Evolutionary conservation across 176 grass and related monocot species (phyloP), one percentile per base, ranked within the genome.

Genomic region (Rhynchospora pubera): DNA sequence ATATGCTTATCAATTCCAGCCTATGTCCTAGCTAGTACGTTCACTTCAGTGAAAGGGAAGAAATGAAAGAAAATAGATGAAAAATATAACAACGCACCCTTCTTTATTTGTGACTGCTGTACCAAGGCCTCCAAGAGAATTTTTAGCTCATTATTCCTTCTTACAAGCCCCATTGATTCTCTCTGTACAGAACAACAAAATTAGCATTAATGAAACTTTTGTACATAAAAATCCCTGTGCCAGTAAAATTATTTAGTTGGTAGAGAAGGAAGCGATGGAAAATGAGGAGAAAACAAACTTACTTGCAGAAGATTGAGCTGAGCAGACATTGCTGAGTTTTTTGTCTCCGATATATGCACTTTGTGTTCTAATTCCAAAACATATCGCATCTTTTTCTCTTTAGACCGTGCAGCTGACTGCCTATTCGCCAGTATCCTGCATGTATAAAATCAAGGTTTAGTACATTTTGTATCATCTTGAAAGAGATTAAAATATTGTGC

Each of bases 351-450:
- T 85, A 85, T 90, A 71, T 97, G 94, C 79, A 97, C 92, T 79
- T 97, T 94, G 79, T 87, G 71, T 73, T 97, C 94, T 61, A 97
- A 78, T 82, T 97, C 92, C 83, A 70, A 85, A 80, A 97, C 92
- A 91, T 97, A 97, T 83, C 94, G 81, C 82, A 87, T 87, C 79
- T 91, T 94, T 85, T 90, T 91, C 89, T 97, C 94, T 80, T 97
- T 97, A 57, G 94, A 97, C 22, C 94, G 92, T 28, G 94, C 88
- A 78, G 94, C 92, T 76, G 94, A 97, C 47, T 94, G 88, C n/a
- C 94, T 89, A 81, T 97, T 97, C 15, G 94, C 94, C 78, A 97
- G 42, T 80, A 97, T 92, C 92, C 92, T 97, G 87, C 68, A 88
- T 44, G 32, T 82, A 74, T 39, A 39, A 39, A 39, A 72, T 2